Conservation (phyloP, 2,329 filamentous ascomycete genomes). For the Clarireedia monteithiana region DNA sequence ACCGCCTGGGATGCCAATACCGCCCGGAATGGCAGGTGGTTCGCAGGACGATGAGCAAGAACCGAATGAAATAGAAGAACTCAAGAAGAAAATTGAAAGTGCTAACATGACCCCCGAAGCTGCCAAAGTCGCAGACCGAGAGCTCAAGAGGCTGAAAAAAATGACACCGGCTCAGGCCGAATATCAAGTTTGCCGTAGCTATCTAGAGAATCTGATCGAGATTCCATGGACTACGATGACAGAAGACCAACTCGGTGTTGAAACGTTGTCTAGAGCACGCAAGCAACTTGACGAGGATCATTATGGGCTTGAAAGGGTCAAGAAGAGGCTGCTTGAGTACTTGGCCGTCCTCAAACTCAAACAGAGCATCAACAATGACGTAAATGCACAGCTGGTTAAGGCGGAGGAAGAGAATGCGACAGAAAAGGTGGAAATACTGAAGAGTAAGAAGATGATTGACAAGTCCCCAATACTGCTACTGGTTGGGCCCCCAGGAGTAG, state of each 20-base stretch:
- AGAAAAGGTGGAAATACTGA: constrained; percentile 63
- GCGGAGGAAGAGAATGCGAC: constrained; percentile 49
- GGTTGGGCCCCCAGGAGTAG: constrained; percentile 86
- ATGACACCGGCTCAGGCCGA: constrained; percentile 96
- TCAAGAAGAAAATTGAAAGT: constrained; percentile 78
- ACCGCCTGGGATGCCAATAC: constrained; percentile 14
- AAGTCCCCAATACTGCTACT: constrained; percentile 94
- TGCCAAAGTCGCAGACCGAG: constrained; percentile 81
- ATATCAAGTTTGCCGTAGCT: constrained; percentile 87
- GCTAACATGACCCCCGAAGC: constrained; percentile 79
- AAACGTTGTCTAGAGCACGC: constrained; percentile 70
- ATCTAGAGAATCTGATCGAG: constrained; percentile 87
- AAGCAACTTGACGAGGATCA: constrained; percentile 94
- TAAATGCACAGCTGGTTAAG: constrained; percentile 70
- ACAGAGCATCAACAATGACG: constrained; percentile 76
- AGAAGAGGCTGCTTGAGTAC: constrained; percentile 92
- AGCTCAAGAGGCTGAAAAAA: constrained; percentile 80
- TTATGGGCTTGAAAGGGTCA: constrained; percentile 93
- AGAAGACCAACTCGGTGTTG: constrained; percentile 74
- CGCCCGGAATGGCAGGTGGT: constrained; percentile 7
- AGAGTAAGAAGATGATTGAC: constrained; percentile 79
- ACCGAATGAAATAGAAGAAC: constrained; percentile 79
- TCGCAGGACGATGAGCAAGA: constrained; percentile 64
- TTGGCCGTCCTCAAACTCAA: constrained; percentile 93
- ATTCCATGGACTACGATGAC: constrained; percentile 87